Evolutionary conservation across 139 green algal species (phyloP).

Genomic region (Haematococcus sp.): DNA sequence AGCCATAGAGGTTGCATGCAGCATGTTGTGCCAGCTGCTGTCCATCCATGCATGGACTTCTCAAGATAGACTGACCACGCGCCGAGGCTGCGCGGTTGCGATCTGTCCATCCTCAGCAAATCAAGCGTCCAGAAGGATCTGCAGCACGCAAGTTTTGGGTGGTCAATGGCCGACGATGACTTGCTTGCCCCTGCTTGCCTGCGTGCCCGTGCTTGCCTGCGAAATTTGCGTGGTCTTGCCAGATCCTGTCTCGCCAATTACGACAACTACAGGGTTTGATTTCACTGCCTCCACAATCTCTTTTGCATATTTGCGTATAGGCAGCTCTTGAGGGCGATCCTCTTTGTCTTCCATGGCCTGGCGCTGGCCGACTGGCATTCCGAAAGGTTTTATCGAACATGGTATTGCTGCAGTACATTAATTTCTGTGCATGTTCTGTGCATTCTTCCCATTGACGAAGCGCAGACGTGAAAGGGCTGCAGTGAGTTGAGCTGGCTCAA

Average conservation of each 20-base stretch:
- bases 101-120: slow-evolving; percentile 60
- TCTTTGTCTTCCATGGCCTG: too few species aligned
- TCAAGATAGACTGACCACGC: slow-evolving; percentile 68
- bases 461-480: too few species aligned
- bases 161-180: background rate
- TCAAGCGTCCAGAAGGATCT: slow-evolving; percentile 76
- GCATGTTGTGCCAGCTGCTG: too few species aligned
- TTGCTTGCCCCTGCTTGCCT: too few species aligned
- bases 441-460: too few species aligned
- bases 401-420: too few species aligned
- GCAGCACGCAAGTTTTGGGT: background rate
- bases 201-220: slow-evolving; percentile 24
- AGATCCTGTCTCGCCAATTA: slow-evolving; percentile 84
- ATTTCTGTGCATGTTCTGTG: too few species aligned
- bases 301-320: slow-evolving; percentile 54
- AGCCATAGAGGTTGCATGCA: too few species aligned
- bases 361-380: too few species aligned
- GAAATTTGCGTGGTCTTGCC: slow-evolving; percentile 90
- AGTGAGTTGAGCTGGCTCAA: too few species aligned
- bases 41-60: too few species aligned
- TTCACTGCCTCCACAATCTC: slow-evolving; percentile 63
- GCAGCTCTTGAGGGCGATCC: slow-evolving; percentile 28
- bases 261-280: slow-evolving; percentile 51
- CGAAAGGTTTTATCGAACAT: too few species aligned
- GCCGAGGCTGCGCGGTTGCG: slow-evolving; percentile 86